Base-by-base conservation (phyloP, 2,329 filamentous ascomycete genomes). In the Stemphylium beticola region DNA sequence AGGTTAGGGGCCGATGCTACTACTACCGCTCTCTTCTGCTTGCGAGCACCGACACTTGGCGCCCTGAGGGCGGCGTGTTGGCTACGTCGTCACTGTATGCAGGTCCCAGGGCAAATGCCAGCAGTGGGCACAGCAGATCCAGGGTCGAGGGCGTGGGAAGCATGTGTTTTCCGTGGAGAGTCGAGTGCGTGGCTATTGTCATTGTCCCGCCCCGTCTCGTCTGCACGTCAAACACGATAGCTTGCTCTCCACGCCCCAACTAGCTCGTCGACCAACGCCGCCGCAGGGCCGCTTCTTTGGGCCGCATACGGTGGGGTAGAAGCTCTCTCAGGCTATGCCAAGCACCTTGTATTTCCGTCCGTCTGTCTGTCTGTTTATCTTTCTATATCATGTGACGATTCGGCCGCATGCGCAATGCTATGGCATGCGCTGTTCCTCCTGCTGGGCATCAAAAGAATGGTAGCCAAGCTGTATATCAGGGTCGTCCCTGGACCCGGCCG, bases 1-100 rank as follows among this genome's bases (percentile, higher is more conserved):
- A 47, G 49, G 55, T 53, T 55, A 58, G 61, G 60, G 61, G 60
- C 57, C 46, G 55, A 37, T 58, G 52, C 49, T 47, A 50, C 49
- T 47, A 50, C 37, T 45, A 34, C 41, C 12, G 32, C 42, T 11
- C 42, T 36, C 14, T 33, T 43, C 40, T 55, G 53, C 34, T 44
- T 49, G 49, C 50, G 15, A 49, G 32, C 38, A 51, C 56, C 46
- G 50, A 43, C 50, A 52, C 57, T 60, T 58, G 54, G 60, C 58
- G 48, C 40, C 36, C 45, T 43, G 50, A 24, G 26, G 33, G 15
- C 29, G 33, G 44, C 46, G 50, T 49, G 49, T 56, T 58, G 57
- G 49, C 48, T 37, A 39, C 20, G 45, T 53, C 44, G 41, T 41
- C 49, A 44, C 49, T 26, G 37, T 42, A 56, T 49, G 56, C 53